Conservation (phyloP, 441 rosid genomes). For the Theobroma grandiflorum region DNA sequence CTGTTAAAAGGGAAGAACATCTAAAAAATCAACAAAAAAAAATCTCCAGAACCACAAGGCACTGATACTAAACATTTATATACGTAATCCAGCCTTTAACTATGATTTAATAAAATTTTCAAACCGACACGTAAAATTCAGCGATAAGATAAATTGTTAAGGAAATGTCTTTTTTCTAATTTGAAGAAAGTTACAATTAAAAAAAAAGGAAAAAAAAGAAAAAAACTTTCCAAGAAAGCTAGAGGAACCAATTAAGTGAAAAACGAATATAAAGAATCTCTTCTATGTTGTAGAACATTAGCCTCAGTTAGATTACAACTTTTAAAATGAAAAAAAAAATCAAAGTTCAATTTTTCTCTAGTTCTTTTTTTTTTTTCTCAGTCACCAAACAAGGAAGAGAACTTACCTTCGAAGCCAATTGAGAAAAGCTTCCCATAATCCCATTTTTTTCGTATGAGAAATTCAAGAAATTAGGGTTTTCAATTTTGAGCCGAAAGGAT, state of each 20-base stretch:
- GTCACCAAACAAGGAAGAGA: slow-evolving; percentile 16
- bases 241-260: background rate
- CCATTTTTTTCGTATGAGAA: slow-evolving; percentile 43
- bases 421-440: slow-evolving; percentile 68
- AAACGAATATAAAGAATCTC: background rate
- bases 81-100: background rate
- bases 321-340: background rate
- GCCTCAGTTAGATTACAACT: background rate
- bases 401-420: slow-evolving; percentile 71
- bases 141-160: background rate
- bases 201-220: background rate
- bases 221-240: background rate
- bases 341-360: background rate
- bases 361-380: slow-evolving; percentile 5
- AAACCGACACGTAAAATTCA: background rate
- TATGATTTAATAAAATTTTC: background rate
- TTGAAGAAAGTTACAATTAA: background rate
- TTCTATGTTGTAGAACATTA: background rate
- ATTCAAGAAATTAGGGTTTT: slow-evolving; percentile 24
- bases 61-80: background rate
- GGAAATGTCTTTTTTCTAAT: background rate
- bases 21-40: slow-evolving; percentile 3
- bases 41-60: background rate
- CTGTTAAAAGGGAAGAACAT: background rate
- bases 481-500: background rate